Evolutionary conservation across 306 rosid species (phyloP), one percentile per base, ranked within the genome.

Genomic region (Lathyrus aphaca): DNA sequence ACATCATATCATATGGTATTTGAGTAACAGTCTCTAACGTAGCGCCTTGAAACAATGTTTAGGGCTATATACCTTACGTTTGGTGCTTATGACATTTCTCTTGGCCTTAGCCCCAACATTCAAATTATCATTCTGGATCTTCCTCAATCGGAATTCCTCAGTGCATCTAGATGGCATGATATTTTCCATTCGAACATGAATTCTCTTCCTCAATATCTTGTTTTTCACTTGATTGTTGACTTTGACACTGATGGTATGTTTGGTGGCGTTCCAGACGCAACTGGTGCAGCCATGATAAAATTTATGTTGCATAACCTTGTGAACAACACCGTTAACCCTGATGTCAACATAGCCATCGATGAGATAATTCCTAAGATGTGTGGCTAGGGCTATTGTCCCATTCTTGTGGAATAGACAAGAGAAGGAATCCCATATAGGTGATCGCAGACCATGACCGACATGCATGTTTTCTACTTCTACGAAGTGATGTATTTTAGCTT

Each of bases 361-460:
- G 61, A 55, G 86, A 70, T 69, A 93, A 15, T 90, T 88, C 21
- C 87, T 67, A 6, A 90, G 87, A 55, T 93, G 90, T 0, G 97
- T 93, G 0, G 97, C 74, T 27, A 90, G 83, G 0, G 96, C 80
- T 9, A 93, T 93, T 66, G 91, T 88, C 8, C 98, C 98, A 89
- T 93, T 93, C 94, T 90, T 93, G 87, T 96, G 82, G 88, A 93
- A 93, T 2, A 96, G 85, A 35, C 97, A 68, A n/a, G 98, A 77
- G 80, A 93, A 93, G 7, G 87, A 84, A n/a, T 93, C 98, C 48
- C 97, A 74, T 1, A 96, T 93, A 0, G 97, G 84, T 0, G 96
- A 75, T 5, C 96, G 44, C 45, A 90, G 80, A 27, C 98, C 98
- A 56, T 93, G 98, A 25, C 98, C 97, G 0, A 97, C 97, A 21